A percentile compares a stretch with the other conserved stretches of the same genome.
These are phyloP conservation scores for Linnemannia schmuckeri DNA, from an alignment of 192 early-diverging fungal genomes.

Conservation along the genomic window DNA sequence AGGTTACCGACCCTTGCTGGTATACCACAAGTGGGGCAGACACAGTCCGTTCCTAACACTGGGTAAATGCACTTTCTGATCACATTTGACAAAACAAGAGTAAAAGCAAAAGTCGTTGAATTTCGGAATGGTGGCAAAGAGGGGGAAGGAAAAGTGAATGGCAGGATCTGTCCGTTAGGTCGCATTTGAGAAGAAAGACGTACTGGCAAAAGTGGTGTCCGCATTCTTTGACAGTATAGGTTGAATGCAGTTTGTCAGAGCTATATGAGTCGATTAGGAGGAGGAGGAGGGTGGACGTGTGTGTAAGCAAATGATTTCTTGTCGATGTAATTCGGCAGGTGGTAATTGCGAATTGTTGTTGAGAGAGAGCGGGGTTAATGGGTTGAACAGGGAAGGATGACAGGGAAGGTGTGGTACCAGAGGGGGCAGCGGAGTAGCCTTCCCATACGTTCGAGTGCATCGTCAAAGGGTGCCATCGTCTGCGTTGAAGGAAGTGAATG, in stretches of 20 bases:
- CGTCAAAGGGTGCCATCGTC: slow-evolving; percentile 43
- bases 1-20: slow-evolving; percentile 53
- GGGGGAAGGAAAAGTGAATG: neutral
- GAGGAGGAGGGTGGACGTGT: neutral
- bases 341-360: neutral
- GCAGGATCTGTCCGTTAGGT: neutral
- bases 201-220: slow-evolving; percentile 60
- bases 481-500: neutral
- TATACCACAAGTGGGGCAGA: slow-evolving; percentile 51
- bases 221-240: slow-evolving; percentile 52
- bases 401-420: slow-evolving; percentile 21
- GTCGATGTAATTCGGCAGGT: neutral
- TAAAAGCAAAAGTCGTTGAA: neutral
- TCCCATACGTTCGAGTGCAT: slow-evolving; percentile 31
- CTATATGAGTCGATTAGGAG: neutral
- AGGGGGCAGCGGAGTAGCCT: slow-evolving; percentile 41
- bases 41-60: slow-evolving; percentile 21
- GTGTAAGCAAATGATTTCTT: neutral
- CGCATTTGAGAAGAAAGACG: neutral
- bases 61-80: slow-evolving; percentile 41
- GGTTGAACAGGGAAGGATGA: neutral
- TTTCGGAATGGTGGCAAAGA: neutral
- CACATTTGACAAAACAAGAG: neutral
- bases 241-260: slow-evolving; percentile 25
- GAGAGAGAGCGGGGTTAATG: neutral